phyloP scores from a whole-genome alignment of 352 stramenopile genomes.

The Phytophthora podocarpi region DNA sequence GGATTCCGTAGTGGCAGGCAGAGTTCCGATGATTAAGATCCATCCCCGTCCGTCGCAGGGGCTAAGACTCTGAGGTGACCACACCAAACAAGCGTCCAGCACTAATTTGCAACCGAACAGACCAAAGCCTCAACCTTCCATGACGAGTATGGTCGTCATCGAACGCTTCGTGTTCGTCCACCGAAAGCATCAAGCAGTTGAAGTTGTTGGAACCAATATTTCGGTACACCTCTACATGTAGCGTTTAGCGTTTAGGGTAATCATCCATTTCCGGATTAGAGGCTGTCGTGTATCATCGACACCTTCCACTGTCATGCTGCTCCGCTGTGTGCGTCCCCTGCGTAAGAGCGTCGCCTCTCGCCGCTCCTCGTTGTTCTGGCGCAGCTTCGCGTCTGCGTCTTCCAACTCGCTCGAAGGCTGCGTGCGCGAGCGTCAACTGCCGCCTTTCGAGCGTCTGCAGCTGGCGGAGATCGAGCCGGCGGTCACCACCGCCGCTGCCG shows the following conservation, averaged over 20 bases:
- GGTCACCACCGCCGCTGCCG: slow-evolving; percentile 51
- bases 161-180: too few relatives aligned
- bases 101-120: too few relatives aligned
- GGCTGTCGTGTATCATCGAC: slow-evolving; percentile 1
- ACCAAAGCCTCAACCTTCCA: too few relatives aligned
- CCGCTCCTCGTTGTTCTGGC: slow-evolving; percentile 27
- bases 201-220: slow-evolving; percentile 1
- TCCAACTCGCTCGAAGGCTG: slow-evolving; percentile 62
- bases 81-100: too few relatives aligned
- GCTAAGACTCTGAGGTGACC: too few relatives aligned
- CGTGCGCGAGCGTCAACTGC: slow-evolving; percentile 62
- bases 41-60: too few relatives aligned
- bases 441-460: slow-evolving; percentile 70
- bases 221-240: slow-evolving; percentile 10
- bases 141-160: too few relatives aligned
- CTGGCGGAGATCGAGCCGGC: slow-evolving; percentile 68
- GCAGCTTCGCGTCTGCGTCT: slow-evolving; percentile 18
- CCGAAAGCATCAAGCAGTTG: too few relatives aligned
- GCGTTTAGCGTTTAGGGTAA: too few relatives aligned
- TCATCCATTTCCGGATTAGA: slow-evolving; percentile 7
- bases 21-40: too few relatives aligned
- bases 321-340: slow-evolving; percentile 28
- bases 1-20: slow-evolving; percentile 22
- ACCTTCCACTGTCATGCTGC: slow-evolving; percentile 30
- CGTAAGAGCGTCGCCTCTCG: neutral